Evolutionary conservation across 495 filamentous ascomycete genomes (phyloP), one percentile per base, ranked within the genome.

Genomic region (Aspergillus cavernicola): DNA sequence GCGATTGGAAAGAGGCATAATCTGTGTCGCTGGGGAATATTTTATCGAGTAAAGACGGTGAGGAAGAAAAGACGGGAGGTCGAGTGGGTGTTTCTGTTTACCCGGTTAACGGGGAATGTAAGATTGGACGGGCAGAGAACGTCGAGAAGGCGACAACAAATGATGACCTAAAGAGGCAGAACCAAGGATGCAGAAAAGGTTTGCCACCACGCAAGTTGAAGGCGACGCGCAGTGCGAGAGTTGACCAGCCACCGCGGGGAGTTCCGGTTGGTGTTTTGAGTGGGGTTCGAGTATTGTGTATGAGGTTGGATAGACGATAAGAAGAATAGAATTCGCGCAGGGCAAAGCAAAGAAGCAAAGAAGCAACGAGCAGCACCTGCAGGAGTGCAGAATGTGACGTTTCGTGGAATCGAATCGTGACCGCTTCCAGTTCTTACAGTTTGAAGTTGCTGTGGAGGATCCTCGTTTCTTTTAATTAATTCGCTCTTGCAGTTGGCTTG

Each of bases 1-100:
- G 49, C 76, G 73, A 51, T 75, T 74, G 29, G 78, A 77, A 12
- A 77, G 67, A 44, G 78, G 78, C 76, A 79, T 79, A 43, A 53
- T 57, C 47, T 22, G 39, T n/a, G 37, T 33, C 23, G n/a, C 19
- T 35, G 26, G 15, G 20, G 37, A 10, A 9, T 46, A 3, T 13
- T 11, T 37, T 22, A 6, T 47, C 5, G 24, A 4, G 4, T 18
- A 4, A 6, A 31, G 23, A 15, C 24, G 24, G 24, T 4, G 24
- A 52, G 31, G 10, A 24, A 28, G n/a, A 23, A 19, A 51, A 41
- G 15, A 28, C 19, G 23, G 7, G 15, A 13, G 35, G 20, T 10
- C n/a, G 24, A 29, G 23, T 18, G 6, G 41, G 15, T 12, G 32
- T 16, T 19, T 13, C 16, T 38, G 32, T 40, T 22, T 41, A 36